Percentiles rank a stretch among this genome's conserved stretches.
Evolutionary conservation across 352 stramenopile genomes (phyloP).

Genomic region (Lagenidium sp.): DNA sequence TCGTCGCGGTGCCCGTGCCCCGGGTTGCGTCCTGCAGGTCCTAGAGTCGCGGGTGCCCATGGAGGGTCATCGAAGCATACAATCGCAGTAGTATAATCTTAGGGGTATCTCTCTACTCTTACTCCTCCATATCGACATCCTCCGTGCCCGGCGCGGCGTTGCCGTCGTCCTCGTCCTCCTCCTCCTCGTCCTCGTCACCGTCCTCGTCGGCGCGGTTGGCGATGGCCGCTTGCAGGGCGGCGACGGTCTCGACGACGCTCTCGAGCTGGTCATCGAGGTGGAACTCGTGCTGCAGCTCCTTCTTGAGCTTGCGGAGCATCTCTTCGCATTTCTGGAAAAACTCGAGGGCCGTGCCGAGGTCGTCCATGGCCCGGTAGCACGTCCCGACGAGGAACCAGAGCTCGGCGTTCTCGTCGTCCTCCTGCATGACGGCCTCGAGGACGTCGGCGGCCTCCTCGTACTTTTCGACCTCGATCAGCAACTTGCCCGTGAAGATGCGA

Average conservation of each 20-base stretch:
- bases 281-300: slow-evolving; percentile 60
- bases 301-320: slow-evolving; percentile 79
- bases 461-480: slow-evolving; percentile 82
- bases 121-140: slow-evolving; percentile 81
- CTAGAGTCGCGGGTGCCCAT: no score
- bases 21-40: no score
- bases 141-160: slow-evolving; percentile 27
- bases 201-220: slow-evolving; percentile 43
- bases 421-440: slow-evolving; percentile 82
- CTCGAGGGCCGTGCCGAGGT: slow-evolving; percentile 71
- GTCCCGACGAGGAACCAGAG: slow-evolving; percentile 85
- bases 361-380: slow-evolving; percentile 82
- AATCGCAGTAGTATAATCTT: no score
- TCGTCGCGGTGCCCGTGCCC: slow-evolving; percentile 40
- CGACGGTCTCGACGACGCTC: slow-evolving; percentile 57
- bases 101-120: slow-evolving; percentile 48
- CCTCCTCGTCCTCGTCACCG: slow-evolving; percentile 41
- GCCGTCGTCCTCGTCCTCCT: slow-evolving; percentile 23
- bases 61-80: no score
- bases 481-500: slow-evolving; percentile 70
- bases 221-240: slow-evolving; percentile 39
- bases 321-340: slow-evolving; percentile 76
- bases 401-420: slow-evolving; percentile 87
- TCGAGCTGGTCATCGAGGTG: slow-evolving; percentile 74
- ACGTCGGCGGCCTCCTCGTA: slow-evolving; percentile 77